Evolutionary conservation across 2,329 filamentous ascomycete species (phyloP).

Genomic region (Phialophora macrospora): DNA sequence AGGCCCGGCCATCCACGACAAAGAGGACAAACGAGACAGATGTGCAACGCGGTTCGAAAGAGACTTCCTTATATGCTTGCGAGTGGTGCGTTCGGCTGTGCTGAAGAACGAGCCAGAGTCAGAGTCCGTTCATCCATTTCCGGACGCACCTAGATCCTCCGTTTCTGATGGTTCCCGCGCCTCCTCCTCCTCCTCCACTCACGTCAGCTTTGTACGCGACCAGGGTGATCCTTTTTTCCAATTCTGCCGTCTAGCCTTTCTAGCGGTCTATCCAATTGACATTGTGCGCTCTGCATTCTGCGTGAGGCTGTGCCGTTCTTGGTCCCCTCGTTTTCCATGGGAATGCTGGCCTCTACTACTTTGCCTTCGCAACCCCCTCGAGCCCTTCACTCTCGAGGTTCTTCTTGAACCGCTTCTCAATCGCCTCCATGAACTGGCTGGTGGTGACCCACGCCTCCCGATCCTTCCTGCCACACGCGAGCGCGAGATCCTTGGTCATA

Average conservation of each 20-base stretch:
- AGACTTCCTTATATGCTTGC: neutral
- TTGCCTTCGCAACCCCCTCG: slow-evolving; percentile 25
- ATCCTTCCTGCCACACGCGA: slow-evolving; percentile 86
- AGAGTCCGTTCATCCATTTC: neutral
- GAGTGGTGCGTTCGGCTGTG: neutral
- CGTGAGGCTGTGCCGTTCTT: neutral
- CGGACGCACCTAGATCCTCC: neutral
- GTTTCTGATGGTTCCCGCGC: neutral
- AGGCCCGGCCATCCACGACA: neutral
- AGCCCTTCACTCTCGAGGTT: slow-evolving; percentile 66
- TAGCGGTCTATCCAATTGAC: neutral
- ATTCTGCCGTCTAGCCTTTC: neutral
- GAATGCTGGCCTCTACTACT: neutral
- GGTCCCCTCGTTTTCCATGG: neutral
- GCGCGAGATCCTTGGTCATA: slow-evolving; percentile 99
- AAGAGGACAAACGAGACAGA: neutral
- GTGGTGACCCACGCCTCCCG: slow-evolving; percentile 89
- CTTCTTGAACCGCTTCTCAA: slow-evolving; percentile 85
- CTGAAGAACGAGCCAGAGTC: neutral
- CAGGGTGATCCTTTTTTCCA: neutral
- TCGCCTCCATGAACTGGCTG: slow-evolving; percentile 85
- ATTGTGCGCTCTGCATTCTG: neutral
- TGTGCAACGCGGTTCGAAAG: neutral
- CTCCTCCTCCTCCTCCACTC: neutral
- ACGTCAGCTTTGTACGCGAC: neutral